Percentiles rank a stretch among this genome's conserved stretches.
Conservation (phyloP, 1,284 basidiomycete species). For the Cutaneotrichosporon sp. region DNA sequence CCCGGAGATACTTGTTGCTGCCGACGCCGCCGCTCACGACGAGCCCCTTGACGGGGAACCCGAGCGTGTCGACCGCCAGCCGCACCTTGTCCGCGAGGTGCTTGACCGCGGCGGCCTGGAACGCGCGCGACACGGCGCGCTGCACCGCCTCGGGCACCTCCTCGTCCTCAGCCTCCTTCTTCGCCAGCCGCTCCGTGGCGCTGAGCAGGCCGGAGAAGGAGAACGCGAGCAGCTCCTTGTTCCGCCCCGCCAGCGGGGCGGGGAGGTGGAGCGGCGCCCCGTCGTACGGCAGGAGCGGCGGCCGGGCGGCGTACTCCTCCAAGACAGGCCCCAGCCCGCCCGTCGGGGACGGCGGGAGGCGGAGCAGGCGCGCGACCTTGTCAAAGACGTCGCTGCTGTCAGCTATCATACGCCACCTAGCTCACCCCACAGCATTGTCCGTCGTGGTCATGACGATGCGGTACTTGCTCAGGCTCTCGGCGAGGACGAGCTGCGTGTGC, state of each 20-base stretch:
- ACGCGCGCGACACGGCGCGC: constrained; percentile 63
- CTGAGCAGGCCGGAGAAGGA: constrained; percentile 76
- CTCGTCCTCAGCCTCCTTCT: not conserved
- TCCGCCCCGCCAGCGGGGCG: constrained; percentile 57
- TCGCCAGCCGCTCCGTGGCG: constrained; percentile 53
- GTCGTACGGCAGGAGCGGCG: constrained; percentile 33
- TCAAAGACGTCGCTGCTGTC: constrained; percentile 66
- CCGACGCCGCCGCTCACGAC: constrained; percentile 90
- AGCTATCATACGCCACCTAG: constrained; percentile 9
- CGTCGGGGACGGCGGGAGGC: constrained; percentile 62
- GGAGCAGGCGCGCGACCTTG: constrained; percentile 70
- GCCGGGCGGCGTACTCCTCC: constrained; percentile 61
- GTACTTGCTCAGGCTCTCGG: constrained; percentile 63
- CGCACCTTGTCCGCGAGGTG: constrained; percentile 75
- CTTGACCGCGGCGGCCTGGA: constrained; percentile 68
- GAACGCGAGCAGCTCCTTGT: constrained; percentile 59
- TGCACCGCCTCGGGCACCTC: constrained; percentile 23
- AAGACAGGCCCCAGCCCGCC: constrained; percentile 73
- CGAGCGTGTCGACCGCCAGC: constrained; percentile 60
- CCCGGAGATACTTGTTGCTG: constrained; percentile 70
- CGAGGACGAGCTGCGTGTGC: constrained; percentile 83
- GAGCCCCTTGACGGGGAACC: constrained; percentile 59
- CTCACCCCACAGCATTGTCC: constrained; percentile 72
- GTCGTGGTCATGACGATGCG: constrained; percentile 70
- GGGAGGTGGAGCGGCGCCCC: constrained; percentile 56